Evolutionary conservation across 2,329 filamentous ascomycete genomes (phyloP).

Genomic region (Sporothrix mexicana): DNA sequence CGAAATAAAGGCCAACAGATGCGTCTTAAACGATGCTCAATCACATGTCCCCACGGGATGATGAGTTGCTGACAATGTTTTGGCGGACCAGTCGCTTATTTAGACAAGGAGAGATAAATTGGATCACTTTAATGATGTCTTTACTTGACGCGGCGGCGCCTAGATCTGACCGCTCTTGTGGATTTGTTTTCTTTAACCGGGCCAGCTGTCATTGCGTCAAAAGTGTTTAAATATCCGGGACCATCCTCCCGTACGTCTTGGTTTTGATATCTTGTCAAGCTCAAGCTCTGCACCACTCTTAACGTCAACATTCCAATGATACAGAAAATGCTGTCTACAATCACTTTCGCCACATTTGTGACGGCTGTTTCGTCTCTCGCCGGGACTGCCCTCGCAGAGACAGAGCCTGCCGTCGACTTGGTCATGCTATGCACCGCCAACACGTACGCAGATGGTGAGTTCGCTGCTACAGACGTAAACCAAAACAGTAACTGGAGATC

Average conservation of each 20-base stretch:
- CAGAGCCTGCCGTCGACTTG: not conserved
- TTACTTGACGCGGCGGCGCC: not conserved
- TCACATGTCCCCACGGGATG: slow-evolving; percentile 1
- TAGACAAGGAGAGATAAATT: slow-evolving; percentile 3
- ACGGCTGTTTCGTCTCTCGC: not conserved
- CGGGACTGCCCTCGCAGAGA: not conserved
- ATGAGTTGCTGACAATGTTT: not conserved
- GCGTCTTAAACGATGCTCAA: not conserved
- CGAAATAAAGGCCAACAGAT: not conserved
- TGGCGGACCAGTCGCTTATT: not conserved
- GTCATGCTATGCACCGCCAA: slow-evolving; percentile 29
- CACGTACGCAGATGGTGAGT: slow-evolving; percentile 31
- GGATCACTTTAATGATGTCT: too few relatives aligned
- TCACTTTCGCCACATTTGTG: not conserved
- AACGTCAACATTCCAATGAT: too few relatives aligned
- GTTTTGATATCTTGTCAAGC: not conserved
- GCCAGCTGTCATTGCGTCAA: slow-evolving; percentile 6
- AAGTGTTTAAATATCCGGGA: slow-evolving; percentile 17
- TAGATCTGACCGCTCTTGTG: not conserved
- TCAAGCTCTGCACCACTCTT: not conserved
- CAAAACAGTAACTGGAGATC: not conserved
- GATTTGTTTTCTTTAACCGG: slow-evolving; percentile 15
- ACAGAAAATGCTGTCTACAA: not conserved
- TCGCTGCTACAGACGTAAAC: not conserved
- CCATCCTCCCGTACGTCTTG: not conserved